A percentile compares a stretch with the other conserved stretches of the same genome.
Conservation (phyloP, 2,329 filamentous ascomycete genomes). For the Trichoderma pleuroti region DNA sequence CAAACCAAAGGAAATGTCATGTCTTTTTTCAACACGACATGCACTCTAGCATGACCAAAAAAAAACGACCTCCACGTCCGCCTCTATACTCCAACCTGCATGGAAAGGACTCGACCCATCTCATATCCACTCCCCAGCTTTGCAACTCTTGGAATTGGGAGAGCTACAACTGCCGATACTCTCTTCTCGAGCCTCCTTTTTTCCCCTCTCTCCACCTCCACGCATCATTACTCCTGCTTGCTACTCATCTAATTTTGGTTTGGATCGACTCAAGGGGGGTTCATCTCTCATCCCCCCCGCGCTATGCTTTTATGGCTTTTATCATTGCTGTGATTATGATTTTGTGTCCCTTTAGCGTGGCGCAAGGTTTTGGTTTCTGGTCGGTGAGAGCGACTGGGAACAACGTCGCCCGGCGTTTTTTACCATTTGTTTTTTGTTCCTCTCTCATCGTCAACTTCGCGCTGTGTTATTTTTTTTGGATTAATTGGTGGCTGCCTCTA, state of each 20-base stretch:
- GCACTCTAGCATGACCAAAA: background rate
- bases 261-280: background rate
- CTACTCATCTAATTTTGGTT: conserved; percentile 13
- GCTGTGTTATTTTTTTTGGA: background rate
- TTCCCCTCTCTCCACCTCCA: no score
- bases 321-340: background rate
- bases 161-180: background rate
- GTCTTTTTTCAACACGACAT: conserved; percentile 17
- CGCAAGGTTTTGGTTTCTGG: conserved; percentile 31
- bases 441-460: background rate
- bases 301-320: background rate
- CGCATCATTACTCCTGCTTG: background rate
- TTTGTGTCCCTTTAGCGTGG: conserved; percentile 25
- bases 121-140: background rate
- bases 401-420: conserved; percentile 23
- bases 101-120: background rate
- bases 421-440: background rate
- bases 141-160: background rate
- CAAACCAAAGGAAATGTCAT: background rate
- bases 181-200: background rate
- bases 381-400: conserved; percentile 39
- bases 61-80: background rate
- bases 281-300: background rate
- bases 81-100: background rate
- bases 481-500: background rate